phyloP scores from a whole-genome alignment of 495 filamentous ascomycete genomes.

The Aspergillus panamensis region DNA sequence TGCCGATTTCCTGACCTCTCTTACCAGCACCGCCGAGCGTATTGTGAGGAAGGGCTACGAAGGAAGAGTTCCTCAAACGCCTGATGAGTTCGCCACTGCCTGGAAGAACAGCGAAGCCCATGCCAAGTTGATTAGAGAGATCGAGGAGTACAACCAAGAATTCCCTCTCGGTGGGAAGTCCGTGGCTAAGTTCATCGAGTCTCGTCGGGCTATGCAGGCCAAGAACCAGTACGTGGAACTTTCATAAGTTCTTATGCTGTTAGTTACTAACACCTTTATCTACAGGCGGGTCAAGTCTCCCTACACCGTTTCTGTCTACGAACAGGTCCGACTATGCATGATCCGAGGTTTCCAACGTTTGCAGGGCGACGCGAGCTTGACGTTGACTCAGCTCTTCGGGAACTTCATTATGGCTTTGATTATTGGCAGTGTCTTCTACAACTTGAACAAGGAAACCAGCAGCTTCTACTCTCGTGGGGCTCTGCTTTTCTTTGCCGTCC shows the following conservation, averaged over 20 bases:
- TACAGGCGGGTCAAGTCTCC: constrained; percentile 39
- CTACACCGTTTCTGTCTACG: constrained; percentile 44
- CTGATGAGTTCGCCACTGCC: constrained; percentile 65
- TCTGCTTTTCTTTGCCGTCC: constrained; percentile 87
- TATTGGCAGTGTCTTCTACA: constrained; percentile 85
- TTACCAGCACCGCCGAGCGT: constrained; percentile 65
- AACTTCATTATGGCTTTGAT: constrained; percentile 81
- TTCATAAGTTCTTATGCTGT: too few relatives aligned
- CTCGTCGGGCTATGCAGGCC: constrained; percentile 44
- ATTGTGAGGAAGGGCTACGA: constrained; percentile 63
- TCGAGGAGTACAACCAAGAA: constrained; percentile 49
- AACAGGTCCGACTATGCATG: constrained; percentile 51
- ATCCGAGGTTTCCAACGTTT: constrained; percentile 56
- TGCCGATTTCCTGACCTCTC: constrained; percentile 73
- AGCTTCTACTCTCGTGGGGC: constrained; percentile 83
- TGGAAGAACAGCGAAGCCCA: constrained; percentile 57
- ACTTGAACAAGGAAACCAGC: constrained; percentile 57
- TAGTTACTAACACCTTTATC: background rate
- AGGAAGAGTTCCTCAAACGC: constrained; percentile 61
- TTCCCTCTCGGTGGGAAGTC: constrained; percentile 42
- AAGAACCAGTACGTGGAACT: constrained; percentile 27
- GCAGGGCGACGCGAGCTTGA: constrained; percentile 71
- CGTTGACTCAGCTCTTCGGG: constrained; percentile 69
- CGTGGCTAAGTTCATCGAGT: constrained; percentile 37
- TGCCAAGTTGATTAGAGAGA: constrained; percentile 49